phyloP scores from a whole-genome alignment of 305 asterid species.

The Fraxinus greggii region DNA sequence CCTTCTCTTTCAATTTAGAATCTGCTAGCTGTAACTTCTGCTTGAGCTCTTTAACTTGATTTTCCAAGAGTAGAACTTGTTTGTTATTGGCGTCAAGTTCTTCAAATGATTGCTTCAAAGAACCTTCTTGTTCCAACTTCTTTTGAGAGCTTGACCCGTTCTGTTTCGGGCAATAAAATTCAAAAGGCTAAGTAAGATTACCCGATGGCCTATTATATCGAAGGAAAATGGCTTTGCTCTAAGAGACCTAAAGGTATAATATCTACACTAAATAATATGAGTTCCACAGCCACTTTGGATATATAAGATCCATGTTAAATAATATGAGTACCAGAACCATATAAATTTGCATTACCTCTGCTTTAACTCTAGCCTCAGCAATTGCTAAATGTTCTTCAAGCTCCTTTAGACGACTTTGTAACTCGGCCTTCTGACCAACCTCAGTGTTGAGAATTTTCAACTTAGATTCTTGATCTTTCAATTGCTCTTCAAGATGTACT shows the following conservation, averaged over 20 bases:
- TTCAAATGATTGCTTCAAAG: conserved; percentile 45
- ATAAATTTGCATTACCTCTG: conserved; percentile 41
- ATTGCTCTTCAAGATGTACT: conserved; percentile 57
- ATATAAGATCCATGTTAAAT: neutral
- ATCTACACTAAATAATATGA: neutral
- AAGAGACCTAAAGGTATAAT: neutral
- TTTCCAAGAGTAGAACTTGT: conserved; percentile 41
- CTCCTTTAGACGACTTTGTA: conserved; percentile 53
- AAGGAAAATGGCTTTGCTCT: conserved; percentile 5
- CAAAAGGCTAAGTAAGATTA: neutral
- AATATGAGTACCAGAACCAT: conserved; percentile 2
- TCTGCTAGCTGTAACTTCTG: conserved; percentile 62
- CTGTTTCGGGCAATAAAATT: conserved; percentile 41
- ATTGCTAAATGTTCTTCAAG: conserved; percentile 57
- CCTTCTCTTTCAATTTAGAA: conserved; percentile 64
- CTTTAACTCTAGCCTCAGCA: conserved; percentile 45
- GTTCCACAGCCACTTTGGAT: neutral
- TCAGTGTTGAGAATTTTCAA: conserved; percentile 50
- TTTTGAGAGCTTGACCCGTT: conserved; percentile 44
- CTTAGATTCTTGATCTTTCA: conserved; percentile 61
- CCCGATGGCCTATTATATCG: neutral
- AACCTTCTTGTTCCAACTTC: conserved; percentile 50
- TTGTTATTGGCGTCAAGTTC: conserved; percentile 65
- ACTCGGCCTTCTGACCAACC: conserved; percentile 44
- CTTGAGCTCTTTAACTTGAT: conserved; percentile 60